Conservation (phyloP, 2,329 filamentous ascomycete genomes). For the Trichoderma sp. region DNA sequence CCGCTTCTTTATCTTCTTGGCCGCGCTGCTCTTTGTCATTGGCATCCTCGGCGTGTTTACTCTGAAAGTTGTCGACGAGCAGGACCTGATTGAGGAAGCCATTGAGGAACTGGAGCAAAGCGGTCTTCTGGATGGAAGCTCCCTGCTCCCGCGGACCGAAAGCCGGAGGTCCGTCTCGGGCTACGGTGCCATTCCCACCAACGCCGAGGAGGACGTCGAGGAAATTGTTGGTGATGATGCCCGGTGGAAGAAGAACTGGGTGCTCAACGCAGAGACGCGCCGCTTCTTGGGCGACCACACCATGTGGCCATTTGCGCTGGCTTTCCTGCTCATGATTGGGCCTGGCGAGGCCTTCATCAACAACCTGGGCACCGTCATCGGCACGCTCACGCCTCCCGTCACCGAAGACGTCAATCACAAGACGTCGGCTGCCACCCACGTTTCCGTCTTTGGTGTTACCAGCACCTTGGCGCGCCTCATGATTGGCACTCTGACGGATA, state of each 20-base stretch:
- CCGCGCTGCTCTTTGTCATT: slow-evolving; percentile 66
- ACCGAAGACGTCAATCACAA: slow-evolving; percentile 45
- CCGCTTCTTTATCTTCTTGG: slow-evolving; percentile 85
- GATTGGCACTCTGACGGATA: slow-evolving; percentile 84
- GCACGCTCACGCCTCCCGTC: slow-evolving; percentile 71
- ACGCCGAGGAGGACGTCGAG: slow-evolving; percentile 50
- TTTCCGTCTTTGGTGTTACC: slow-evolving; percentile 87
- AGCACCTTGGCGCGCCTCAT: slow-evolving; percentile 89
- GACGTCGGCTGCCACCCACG: slow-evolving; percentile 79
- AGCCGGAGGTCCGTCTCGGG: slow-evolving; percentile 64
- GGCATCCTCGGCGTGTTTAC: slow-evolving; percentile 75
- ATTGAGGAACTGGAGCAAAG: slow-evolving; percentile 90
- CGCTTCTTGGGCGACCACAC: slow-evolving; percentile 83
- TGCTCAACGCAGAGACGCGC: slow-evolving; percentile 88
- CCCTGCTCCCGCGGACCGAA: slow-evolving; percentile 64
- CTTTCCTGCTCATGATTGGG: slow-evolving; percentile 90
- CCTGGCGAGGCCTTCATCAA: slow-evolving; percentile 98
- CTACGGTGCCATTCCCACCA: slow-evolving; percentile 64
- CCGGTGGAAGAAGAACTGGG: slow-evolving; percentile 78
- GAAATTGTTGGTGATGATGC: slow-evolving; percentile 51
- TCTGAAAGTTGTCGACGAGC: slow-evolving; percentile 78
- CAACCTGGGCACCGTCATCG: slow-evolving; percentile 91
- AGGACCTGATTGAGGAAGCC: slow-evolving; percentile 84
- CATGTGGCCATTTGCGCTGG: slow-evolving; percentile 92
- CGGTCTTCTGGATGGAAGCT: slow-evolving; percentile 75